Evolutionary conservation across 257 asterid species (phyloP).

Genomic region (Apocynum venetum): DNA sequence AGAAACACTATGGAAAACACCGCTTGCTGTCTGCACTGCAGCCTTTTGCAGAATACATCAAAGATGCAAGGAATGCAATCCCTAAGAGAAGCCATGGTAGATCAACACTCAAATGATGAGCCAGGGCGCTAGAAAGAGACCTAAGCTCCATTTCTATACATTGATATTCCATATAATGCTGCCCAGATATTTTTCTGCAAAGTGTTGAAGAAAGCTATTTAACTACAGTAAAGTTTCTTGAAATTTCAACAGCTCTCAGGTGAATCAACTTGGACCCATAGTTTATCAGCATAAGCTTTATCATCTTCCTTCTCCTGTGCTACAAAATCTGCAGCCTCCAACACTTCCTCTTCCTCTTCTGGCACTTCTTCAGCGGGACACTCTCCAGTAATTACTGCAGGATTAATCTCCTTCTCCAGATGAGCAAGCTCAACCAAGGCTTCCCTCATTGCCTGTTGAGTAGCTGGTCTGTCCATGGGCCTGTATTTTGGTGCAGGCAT

Average conservation of each 20-base stretch:
- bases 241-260: slow-evolving; percentile 16
- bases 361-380: slow-evolving; percentile 38
- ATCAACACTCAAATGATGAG: too few species aligned
- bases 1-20: too few species aligned
- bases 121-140: too few species aligned
- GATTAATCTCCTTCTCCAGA: slow-evolving; percentile 29
- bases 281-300: slow-evolving; percentile 65
- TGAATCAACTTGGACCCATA: slow-evolving; percentile 69
- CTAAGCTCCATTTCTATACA: too few species aligned
- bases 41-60: too few species aligned
- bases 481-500: slow-evolving; percentile 78
- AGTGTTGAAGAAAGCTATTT: neutral
- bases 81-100: neutral
- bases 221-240: neutral
- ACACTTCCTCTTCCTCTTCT: slow-evolving; percentile 56
- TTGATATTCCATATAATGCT: neutral
- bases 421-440: slow-evolving; percentile 43
- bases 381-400: slow-evolving; percentile 23
- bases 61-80: neutral
- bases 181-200: neutral
- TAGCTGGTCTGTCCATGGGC: slow-evolving; percentile 61
- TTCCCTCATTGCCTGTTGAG: slow-evolving; percentile 70
- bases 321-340: slow-evolving; percentile 29
- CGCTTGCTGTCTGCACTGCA: too few species aligned
- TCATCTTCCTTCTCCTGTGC: slow-evolving; percentile 73